Percentiles rank a stretch among this genome's conserved stretches.
Evolutionary conservation across 1,139 yeast species (phyloP).

Genomic region (Hansenula sp.): DNA sequence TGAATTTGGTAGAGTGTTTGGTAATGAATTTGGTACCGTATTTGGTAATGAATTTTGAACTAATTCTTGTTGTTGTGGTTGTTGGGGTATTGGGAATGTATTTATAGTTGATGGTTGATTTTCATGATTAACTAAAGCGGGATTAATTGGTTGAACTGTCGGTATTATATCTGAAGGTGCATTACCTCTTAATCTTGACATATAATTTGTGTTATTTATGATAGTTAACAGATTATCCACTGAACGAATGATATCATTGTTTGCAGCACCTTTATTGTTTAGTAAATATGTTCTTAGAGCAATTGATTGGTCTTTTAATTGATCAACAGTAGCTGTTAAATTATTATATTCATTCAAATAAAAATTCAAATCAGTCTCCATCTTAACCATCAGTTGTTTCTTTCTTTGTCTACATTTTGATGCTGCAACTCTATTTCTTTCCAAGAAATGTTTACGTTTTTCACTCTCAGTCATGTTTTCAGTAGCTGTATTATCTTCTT

Average conservation of each 20-base stretch:
- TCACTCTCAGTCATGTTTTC: constrained; percentile 47
- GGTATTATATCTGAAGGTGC: constrained; percentile 20
- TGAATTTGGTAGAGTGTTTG: neutral
- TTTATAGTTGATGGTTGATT: constrained; percentile 7
- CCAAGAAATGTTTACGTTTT: constrained; percentile 77
- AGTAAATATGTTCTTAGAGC: constrained; percentile 38
- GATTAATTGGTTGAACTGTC: constrained; percentile 24
- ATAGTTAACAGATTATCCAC: constrained; percentile 14
- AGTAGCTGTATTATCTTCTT: constrained; percentile 3
- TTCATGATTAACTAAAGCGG: constrained; percentile 14
- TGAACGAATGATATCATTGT: constrained; percentile 8
- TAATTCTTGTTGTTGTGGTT: neutral
- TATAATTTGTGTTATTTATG: constrained; percentile 19
- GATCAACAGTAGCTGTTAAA: constrained; percentile 53
- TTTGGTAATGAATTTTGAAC: constrained; percentile 1
- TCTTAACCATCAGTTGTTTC: constrained; percentile 79
- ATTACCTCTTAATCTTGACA: constrained; percentile 21
- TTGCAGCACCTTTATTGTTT: constrained; percentile 19
- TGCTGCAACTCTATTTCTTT: constrained; percentile 92
- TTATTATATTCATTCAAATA: constrained; percentile 71
- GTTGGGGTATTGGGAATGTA: neutral
- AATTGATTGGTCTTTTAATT: constrained; percentile 55
- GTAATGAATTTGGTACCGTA: neutral
- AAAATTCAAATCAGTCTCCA: constrained; percentile 71
- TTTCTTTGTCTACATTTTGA: constrained; percentile 93